Base-by-base conservation (phyloP, 192 early-diverging fungal genomes). In the Umbelopsis isabellina region DNA sequence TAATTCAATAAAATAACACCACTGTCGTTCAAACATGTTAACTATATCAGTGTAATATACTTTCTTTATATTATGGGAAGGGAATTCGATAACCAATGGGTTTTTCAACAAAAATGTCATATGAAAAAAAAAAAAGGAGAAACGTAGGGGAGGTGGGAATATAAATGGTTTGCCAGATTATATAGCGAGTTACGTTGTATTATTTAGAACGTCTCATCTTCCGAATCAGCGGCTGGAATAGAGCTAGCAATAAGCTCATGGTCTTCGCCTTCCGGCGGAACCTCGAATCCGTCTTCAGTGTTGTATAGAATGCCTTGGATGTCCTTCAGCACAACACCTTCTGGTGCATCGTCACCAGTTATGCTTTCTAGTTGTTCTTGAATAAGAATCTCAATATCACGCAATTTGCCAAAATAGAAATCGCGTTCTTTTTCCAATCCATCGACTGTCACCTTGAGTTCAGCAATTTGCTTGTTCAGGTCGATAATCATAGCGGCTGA, bases 351-450 rank as follows among this genome's bases (percentile, higher is more conserved):
- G 18, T 69, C 78, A 15, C 71, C 66, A 69, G 93, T 87, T 13
- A 89, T 46, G 6, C 72, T 49, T 67, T 96, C 91, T 13, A 92
- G 48, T 65, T 90, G 76, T 66, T 93, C 84, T 81, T 98, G 96
- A 12, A 97, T 88, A 67, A 92, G 84, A 30, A 99, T 86, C 70
- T 98, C 96, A 80, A 98, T 95, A 76, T 97, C 95, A 37, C 96
- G 82, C 71, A 98, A 81, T 82, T 98, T 99, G 25, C 79, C 75
- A 79, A 97, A 99, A 72, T 99, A 99, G 78, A 99, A 99, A 71
- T 99, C 96, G 23, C 97, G 85, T 77, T 99, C 96, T 82, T 95
- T 98, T 77, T 97, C 96, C 21, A 95, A 88, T 61, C 93, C 94
- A 66, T 96, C 94, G 41, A 98, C 90, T 25, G 92, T 89, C 22